phyloP scores from a whole-genome alignment of 164 flowering plant genomes.

The Berberis thunbergii region DNA sequence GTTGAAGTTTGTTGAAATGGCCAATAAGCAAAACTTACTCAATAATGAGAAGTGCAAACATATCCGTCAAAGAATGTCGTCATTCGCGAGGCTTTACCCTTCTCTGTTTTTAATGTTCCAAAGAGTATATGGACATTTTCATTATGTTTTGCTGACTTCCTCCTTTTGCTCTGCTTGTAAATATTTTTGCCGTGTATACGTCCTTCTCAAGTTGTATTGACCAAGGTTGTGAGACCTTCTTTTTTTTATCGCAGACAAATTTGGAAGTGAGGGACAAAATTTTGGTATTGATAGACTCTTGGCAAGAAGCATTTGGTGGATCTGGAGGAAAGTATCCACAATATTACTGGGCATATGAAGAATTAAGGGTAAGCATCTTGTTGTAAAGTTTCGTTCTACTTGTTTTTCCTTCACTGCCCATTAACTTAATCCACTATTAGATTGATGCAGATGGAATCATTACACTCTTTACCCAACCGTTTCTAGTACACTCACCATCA shows the following conservation, averaged over 20 bases:
- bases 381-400: not conserved
- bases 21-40: no score
- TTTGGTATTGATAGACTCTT: conserved; percentile 67
- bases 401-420: not conserved
- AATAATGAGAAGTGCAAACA: no score
- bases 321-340: conserved; percentile 86
- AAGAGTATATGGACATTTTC: no score
- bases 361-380: conserved; percentile 53
- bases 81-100: no score
- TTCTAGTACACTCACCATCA: not conserved
- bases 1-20: no score
- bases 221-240: not conserved
- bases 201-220: not conserved
- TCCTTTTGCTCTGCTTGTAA: not conserved
- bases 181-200: not conserved
- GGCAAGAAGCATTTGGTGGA: conserved; percentile 99
- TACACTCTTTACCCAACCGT: no score
- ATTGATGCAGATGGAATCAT: no score
- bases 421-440: not conserved
- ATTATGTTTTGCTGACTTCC: no score
- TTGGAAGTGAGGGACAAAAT: conserved; percentile 82
- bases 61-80: no score
- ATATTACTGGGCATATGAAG: conserved; percentile 84
- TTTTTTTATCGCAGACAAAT: conserved; percentile 49
- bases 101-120: no score